These are phyloP conservation scores for Nicotiana otophora DNA, from an alignment of 257 asterid species.

Conservation along the genomic window DNA sequence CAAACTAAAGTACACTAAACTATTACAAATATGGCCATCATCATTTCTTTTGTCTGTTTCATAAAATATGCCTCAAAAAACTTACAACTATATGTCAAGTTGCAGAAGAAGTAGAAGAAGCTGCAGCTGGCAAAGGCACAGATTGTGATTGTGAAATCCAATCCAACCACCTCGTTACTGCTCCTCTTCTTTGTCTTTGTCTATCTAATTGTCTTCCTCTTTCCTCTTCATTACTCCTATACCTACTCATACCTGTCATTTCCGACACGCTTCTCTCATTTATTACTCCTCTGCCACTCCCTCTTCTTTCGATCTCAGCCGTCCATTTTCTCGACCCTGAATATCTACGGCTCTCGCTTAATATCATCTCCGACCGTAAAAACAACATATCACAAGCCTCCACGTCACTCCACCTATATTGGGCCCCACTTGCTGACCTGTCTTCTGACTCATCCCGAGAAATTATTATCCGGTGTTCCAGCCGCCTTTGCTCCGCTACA, in stretches of 20 bases:
- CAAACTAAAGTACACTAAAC: neutral
- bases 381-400: slow-evolving; percentile 49
- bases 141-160: slow-evolving; percentile 67
- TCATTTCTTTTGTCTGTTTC: neutral
- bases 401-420: slow-evolving; percentile 70
- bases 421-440: neutral
- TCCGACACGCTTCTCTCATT: slow-evolving; percentile 83
- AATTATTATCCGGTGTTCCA: slow-evolving; percentile 74
- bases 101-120: neutral
- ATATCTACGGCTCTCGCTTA: slow-evolving; percentile 27
- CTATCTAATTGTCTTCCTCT: slow-evolving; percentile 19
- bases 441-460: slow-evolving; percentile 23
- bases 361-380: slow-evolving; percentile 33
- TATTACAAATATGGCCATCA: slow-evolving; percentile 3
- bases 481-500: slow-evolving; percentile 35
- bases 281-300: slow-evolving; percentile 46
- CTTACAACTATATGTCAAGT: neutral
- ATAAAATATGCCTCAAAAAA: neutral
- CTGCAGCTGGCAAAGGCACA: neutral
- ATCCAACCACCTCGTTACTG: slow-evolving; percentile 67
- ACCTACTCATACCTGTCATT: slow-evolving; percentile 77
- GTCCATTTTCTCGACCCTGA: slow-evolving; percentile 13
- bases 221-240: slow-evolving; percentile 43
- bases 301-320: slow-evolving; percentile 1
- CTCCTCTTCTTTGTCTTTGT: slow-evolving; percentile 28